Evolutionary conservation across 495 filamentous ascomycete species (phyloP), one percentile per base, ranked within the genome.

Genomic region (Emericellopsis terricola): DNA sequence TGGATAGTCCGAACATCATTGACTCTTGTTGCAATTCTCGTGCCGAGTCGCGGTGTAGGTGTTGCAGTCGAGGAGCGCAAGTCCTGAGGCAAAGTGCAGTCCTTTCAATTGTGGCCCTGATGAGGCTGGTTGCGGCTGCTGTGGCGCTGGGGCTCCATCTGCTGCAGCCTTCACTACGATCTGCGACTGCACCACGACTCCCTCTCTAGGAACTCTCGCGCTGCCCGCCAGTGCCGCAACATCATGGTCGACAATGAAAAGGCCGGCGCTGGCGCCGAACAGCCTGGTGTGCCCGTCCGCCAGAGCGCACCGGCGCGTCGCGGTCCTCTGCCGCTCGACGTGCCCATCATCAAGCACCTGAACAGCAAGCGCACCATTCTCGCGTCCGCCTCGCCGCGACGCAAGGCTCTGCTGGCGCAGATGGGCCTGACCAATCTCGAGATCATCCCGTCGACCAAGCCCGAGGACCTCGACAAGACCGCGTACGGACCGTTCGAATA

Each of bases 321-420:
- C 27, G 58, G 56, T 2, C 62, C 64, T 0, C 53, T 53, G 29
- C 81, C 82, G 14, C 69, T 96, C 37, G 52, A 76, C 42, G 68
- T 96, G 3, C 85, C 91, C 6, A 68, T 78, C 34, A 62, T 97
- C 16, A 69, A 68, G 36, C 54, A 64, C 47, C 69, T 96, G 32
- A 67, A 73, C 42, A 63, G 59, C 28, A 78, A 77, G 49, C 67
- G 87, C 38, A 68, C 87, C 7, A 78, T 97, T 44, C 75, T 97
- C 8, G 89, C 89, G 41, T 92, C 82, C 2, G 68, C 75, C 28
- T 93, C 83, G 1, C 89, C 91, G 0, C 68, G 89, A 10, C 69
- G 91, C 16, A 76, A 73, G 43, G 75, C 79, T 44, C 73, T 97
- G 4, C 71, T 97, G 30, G 49, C 64, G 4, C 49, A 75, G 64